phyloP scores from a whole-genome alignment of 306 rosid genomes.

The Phaseolus lunatus region DNA sequence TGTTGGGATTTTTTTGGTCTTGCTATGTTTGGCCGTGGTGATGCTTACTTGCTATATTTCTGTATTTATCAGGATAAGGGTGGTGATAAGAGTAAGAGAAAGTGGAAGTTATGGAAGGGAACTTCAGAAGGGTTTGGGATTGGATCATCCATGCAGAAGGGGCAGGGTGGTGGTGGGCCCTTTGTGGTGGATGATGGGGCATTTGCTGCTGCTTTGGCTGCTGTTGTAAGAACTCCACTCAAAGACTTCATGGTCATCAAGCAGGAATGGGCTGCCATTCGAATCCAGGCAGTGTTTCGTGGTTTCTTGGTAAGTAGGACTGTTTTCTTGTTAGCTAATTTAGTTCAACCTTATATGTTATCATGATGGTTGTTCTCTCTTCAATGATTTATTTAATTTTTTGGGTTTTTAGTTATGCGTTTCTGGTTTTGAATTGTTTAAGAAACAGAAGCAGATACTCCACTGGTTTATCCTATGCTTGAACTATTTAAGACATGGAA shows the following conservation, averaged over 20 bases:
- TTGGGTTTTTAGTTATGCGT: background rate
- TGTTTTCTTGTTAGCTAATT: conserved; percentile 8
- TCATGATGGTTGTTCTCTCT: conserved; percentile 29
- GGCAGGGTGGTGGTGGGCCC: conserved; percentile 42
- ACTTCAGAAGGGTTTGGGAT: conserved; percentile 64
- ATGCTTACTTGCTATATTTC: background rate
- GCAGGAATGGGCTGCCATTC: conserved; percentile 84
- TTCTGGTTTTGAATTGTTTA: background rate
- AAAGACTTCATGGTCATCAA: conserved; percentile 68
- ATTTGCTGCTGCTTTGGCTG: conserved; percentile 73
- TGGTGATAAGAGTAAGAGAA: conserved; percentile 70
- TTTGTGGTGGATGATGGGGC: conserved; percentile 53
- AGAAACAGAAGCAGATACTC: background rate
- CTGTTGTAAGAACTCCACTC: conserved; percentile 75
- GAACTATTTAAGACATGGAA: background rate
- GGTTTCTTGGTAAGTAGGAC: conserved; percentile 66
- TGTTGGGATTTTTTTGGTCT: background rate
- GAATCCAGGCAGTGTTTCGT: conserved; percentile 79
- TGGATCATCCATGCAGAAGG: conserved; percentile 57
- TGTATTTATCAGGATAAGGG: conserved; percentile 57
- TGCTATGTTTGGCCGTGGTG: conserved; percentile 9
- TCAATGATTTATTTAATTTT: background rate
- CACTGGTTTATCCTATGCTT: background rate
- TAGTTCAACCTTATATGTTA: conserved; percentile 1
- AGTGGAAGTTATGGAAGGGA: conserved; percentile 88